Evolutionary conservation across 192 early-diverging fungal genomes (phyloP).

Genomic region (Obelidium mucronatum): DNA sequence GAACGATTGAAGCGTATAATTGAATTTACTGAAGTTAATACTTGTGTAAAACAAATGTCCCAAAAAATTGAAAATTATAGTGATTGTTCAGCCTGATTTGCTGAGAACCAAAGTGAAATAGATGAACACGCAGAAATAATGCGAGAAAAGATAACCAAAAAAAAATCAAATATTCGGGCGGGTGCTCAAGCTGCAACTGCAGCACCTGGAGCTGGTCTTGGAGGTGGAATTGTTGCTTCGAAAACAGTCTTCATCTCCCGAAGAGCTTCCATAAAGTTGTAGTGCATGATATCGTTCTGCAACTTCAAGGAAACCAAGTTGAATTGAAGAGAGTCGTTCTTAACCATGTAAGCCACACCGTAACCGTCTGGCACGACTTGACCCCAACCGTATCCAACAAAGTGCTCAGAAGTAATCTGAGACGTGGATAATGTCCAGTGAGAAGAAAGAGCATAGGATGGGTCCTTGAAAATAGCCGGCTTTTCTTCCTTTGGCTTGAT

Average conservation of each 20-base stretch:
- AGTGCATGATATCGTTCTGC: slow-evolving; percentile 74
- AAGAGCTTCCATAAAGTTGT: slow-evolving; percentile 87
- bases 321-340: slow-evolving; percentile 83
- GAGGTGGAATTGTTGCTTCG: slow-evolving; percentile 62
- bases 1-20: no score
- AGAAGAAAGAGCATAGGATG: slow-evolving; percentile 75
- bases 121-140: no score
- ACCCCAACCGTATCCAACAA: slow-evolving; percentile 88
- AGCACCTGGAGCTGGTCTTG: neutral
- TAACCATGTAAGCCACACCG: slow-evolving; percentile 95
- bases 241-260: slow-evolving; percentile 83
- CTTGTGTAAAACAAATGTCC: no score
- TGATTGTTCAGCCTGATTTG: no score
- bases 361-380: slow-evolving; percentile 86
- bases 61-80: no score
- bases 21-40: no score
- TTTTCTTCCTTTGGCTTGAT: slow-evolving; percentile 76
- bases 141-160: no score
- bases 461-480: slow-evolving; percentile 90
- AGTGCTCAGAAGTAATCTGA: slow-evolving; percentile 91
- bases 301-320: slow-evolving; percentile 81
- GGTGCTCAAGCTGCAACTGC: no score
- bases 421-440: slow-evolving; percentile 95
- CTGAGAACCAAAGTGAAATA: no score
- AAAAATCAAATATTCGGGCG: no score